Percentiles rank a stretch among this genome's conserved stretches.
These are phyloP conservation scores for Botrytis squamosa DNA, from an alignment of 2,329 filamentous ascomycete genomes.

Conservation along the genomic window DNA sequence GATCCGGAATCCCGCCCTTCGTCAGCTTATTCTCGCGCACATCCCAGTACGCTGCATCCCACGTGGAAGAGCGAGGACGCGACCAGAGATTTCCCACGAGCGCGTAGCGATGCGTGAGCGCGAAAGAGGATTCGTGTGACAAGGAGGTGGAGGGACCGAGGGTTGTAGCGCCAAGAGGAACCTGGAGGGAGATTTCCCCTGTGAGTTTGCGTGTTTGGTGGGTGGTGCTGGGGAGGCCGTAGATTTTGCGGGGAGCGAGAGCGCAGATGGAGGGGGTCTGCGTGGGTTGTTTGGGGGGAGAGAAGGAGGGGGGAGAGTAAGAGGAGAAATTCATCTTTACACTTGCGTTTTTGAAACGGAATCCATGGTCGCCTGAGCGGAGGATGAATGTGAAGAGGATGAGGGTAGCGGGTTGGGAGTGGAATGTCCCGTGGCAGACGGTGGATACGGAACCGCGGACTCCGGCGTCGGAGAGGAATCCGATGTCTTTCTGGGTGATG, in stretches of 20 bases:
- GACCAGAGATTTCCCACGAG: conserved; percentile 27
- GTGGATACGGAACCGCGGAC: conserved; percentile 26
- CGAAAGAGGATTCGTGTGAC: conserved; percentile 22
- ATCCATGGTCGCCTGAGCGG: conserved; percentile 24
- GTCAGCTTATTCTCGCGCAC: conserved; percentile 25
- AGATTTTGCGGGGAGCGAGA: conserved; percentile 29
- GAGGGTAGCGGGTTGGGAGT: conserved; percentile 21
- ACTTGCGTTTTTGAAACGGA: conserved; percentile 27
- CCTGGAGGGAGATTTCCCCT: conserved; percentile 23
- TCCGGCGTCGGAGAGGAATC: conserved; percentile 41
- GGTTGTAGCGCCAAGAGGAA: conserved; percentile 22
- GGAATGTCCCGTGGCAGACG: conserved; percentile 26
- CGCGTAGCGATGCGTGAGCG: conserved; percentile 22
- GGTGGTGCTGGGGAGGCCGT: conserved; percentile 22
- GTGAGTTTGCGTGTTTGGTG: conserved; percentile 17
- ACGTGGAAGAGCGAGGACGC: background rate
- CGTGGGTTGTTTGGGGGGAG: no score
- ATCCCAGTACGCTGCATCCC: conserved; percentile 29
- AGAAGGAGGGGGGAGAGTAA: background rate
- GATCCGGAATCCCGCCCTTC: conserved; percentile 27
- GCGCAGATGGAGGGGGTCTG: conserved; percentile 10
- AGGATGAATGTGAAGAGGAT: conserved; percentile 37
- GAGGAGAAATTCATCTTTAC: conserved; percentile 24
- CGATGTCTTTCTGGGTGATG: conserved; percentile 50
- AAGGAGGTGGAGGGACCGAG: conserved; percentile 20